Percentiles rank a stretch among this genome's conserved stretches.
phyloP scores from a whole-genome alignment of 768 basidiomycete genomes.

The Hygrocybe coccinea region DNA sequence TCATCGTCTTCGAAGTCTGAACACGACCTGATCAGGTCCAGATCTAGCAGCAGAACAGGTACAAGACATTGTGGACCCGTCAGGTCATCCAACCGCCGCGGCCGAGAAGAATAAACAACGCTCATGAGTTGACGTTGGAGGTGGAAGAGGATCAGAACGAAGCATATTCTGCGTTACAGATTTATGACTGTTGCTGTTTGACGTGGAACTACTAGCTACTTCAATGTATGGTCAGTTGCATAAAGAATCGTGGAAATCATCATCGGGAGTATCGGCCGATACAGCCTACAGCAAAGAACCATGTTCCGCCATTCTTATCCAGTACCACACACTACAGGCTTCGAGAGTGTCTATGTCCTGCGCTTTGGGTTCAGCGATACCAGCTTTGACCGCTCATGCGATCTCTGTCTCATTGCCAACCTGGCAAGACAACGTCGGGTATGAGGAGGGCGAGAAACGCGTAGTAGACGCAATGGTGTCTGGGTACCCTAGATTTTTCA shows the following conservation, averaged over 20 bases:
- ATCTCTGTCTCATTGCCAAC: constrained; percentile 93
- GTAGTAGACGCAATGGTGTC: constrained; percentile 76
- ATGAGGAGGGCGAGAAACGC: constrained; percentile 83
- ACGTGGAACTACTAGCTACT: too few relatives aligned
- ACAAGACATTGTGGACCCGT: constrained; percentile 21
- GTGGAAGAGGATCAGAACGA: not conserved
- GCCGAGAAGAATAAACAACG: not conserved
- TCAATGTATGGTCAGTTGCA: too few relatives aligned
- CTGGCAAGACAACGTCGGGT: constrained; percentile 87
- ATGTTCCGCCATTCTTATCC: too few relatives aligned
- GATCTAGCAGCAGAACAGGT: constrained; percentile 40
- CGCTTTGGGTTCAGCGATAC: constrained; percentile 49
- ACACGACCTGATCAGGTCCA: constrained; percentile 34
- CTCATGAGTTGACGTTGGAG: not conserved
- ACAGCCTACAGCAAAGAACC: too few relatives aligned
- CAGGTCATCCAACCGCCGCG: not conserved
- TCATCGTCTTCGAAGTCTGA: constrained; percentile 49
- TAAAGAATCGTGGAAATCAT: too few relatives aligned
- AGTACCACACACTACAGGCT: not conserved
- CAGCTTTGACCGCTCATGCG: constrained; percentile 75
- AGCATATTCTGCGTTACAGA: too few relatives aligned
- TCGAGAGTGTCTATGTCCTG: not conserved
- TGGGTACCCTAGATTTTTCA: constrained; percentile 94
- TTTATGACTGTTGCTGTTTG: too few relatives aligned
- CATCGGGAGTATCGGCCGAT: too few relatives aligned